Evolutionary conservation across 1,284 basidiomycete genomes (phyloP).

Genomic region (Ustilago hordei): DNA sequence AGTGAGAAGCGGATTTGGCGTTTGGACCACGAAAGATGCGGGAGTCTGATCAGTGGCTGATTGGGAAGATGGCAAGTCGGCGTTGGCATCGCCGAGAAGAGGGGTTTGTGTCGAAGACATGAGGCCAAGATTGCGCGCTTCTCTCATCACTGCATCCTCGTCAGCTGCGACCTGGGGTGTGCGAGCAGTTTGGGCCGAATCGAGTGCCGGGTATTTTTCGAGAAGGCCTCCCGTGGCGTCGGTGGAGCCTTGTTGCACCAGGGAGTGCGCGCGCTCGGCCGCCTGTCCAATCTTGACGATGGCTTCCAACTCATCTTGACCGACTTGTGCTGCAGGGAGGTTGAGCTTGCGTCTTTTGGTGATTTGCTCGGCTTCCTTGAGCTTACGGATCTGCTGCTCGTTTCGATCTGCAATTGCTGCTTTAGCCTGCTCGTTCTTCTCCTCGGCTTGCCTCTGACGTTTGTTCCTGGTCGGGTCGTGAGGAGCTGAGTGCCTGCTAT

Average conservation of each 20-base stretch:
- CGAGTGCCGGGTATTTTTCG: slow-evolving; percentile 90
- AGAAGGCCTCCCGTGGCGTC: slow-evolving; percentile 87
- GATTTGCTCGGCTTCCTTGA: slow-evolving; percentile 96
- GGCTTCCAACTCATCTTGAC: slow-evolving; percentile 94
- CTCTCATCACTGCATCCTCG: slow-evolving; percentile 77
- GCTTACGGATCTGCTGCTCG: slow-evolving; percentile 95
- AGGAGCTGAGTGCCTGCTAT: slow-evolving; percentile 77
- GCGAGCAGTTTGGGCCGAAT: slow-evolving; percentile 86
- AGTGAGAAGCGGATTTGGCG: slow-evolving; percentile 94
- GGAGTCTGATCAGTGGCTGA: slow-evolving; percentile 8
- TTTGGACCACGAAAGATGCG: slow-evolving; percentile 76
- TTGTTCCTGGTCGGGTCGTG: slow-evolving; percentile 73
- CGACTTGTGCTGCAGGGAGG: slow-evolving; percentile 91
- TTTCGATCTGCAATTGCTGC: slow-evolving; percentile 72
- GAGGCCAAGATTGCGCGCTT: slow-evolving; percentile 92
- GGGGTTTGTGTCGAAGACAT: slow-evolving; percentile 94
- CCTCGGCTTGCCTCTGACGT: slow-evolving; percentile 72
- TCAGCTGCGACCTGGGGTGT: slow-evolving; percentile 92
- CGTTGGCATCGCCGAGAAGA: slow-evolving; percentile 95
- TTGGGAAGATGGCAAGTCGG: slow-evolving; percentile 66
- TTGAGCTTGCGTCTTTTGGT: slow-evolving; percentile 86
- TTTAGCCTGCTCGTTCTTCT: slow-evolving; percentile 83
- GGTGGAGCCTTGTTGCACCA: slow-evolving; percentile 76
- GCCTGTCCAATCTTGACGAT: slow-evolving; percentile 98
- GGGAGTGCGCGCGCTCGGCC: slow-evolving; percentile 84